These are phyloP conservation scores for Pezicula carpinea DNA, from an alignment of 2,329 filamentous ascomycete species.

Conservation along the genomic window DNA sequence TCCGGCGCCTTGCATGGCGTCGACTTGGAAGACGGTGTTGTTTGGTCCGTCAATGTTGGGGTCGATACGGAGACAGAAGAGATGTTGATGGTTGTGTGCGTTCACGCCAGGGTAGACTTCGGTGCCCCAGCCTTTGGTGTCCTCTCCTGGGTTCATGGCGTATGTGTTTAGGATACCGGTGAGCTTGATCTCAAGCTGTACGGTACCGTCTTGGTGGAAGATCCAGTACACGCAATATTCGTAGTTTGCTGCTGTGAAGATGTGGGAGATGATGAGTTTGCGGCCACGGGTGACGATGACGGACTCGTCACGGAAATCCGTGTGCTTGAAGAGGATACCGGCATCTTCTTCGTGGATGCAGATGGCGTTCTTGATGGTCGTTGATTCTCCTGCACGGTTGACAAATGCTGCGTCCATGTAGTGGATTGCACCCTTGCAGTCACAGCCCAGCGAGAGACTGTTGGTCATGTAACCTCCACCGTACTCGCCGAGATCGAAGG, in stretches of 20 bases:
- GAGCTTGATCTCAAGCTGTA: conserved; percentile 87
- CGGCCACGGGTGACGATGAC: conserved; percentile 80
- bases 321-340: conserved; percentile 91
- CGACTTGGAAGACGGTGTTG: conserved; percentile 82
- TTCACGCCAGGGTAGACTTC: conserved; percentile 88
- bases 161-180: conserved; percentile 94
- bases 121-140: conserved; percentile 82
- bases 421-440: conserved; percentile 87
- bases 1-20: conserved; percentile 65
- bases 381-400: conserved; percentile 68
- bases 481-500: conserved; percentile 77
- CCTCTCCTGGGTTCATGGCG: conserved; percentile 72
- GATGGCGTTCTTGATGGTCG: conserved; percentile 86
- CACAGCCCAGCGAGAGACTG: conserved; percentile 69
- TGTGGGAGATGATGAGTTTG: conserved; percentile 82
- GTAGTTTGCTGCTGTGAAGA: conserved; percentile 95
- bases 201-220: conserved; percentile 86
- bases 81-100: conserved; percentile 92
- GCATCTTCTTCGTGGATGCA: conserved; percentile 94
- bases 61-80: conserved; percentile 87
- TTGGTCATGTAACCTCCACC: conserved; percentile 83
- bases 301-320: conserved; percentile 87
- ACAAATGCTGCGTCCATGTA: conserved; percentile 88
- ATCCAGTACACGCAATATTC: conserved; percentile 89
- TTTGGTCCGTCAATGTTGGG: conserved; percentile 79